Conservation (phyloP, 768 basidiomycete species). For the Lactifluus subvellereus region DNA sequence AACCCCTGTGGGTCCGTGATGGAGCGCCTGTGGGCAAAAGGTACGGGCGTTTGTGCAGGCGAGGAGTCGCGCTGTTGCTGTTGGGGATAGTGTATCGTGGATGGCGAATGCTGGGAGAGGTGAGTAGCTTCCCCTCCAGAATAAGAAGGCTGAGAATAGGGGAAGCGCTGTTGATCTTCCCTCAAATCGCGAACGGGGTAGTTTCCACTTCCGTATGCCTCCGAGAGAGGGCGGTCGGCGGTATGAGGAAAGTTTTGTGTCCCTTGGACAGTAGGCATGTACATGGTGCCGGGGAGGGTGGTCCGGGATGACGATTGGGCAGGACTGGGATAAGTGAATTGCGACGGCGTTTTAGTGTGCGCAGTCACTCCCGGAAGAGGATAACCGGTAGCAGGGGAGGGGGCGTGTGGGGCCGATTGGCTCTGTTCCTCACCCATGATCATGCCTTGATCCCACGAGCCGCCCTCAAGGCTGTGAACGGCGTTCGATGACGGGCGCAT, state of each 20-base stretch:
- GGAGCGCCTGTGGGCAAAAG: conserved; percentile 53
- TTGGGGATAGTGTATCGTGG: conserved; percentile 36
- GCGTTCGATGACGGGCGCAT: conserved; percentile 32
- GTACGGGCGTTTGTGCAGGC: conserved; percentile 36
- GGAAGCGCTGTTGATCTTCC: conserved; percentile 47
- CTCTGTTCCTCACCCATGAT: conserved; percentile 46
- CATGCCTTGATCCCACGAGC: conserved; percentile 49
- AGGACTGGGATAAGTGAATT: conserved; percentile 23
- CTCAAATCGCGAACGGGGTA: conserved; percentile 44
- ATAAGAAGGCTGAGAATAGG: conserved; percentile 48
- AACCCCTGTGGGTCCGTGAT: conserved; percentile 49
- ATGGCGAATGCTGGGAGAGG: conserved; percentile 28
- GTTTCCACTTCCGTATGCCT: conserved; percentile 38
- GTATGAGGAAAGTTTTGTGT: conserved; percentile 43
- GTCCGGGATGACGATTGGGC: conserved; percentile 36
- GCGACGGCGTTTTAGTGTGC: conserved; percentile 10
- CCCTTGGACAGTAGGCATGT: conserved; percentile 27
- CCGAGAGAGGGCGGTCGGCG: conserved; percentile 45
- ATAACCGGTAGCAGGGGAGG: conserved; percentile 35
- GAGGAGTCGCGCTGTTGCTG: conserved; percentile 25
- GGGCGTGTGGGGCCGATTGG: conserved; percentile 27
- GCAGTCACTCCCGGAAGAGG: conserved; percentile 13
- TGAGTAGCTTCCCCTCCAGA: conserved; percentile 26
- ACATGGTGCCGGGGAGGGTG: conserved; percentile 39
- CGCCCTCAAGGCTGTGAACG: conserved; percentile 41